These are phyloP conservation scores for Moesziomyces sp. DNA, from an alignment of 1,284 basidiomycete species.

Conservation along the genomic window DNA sequence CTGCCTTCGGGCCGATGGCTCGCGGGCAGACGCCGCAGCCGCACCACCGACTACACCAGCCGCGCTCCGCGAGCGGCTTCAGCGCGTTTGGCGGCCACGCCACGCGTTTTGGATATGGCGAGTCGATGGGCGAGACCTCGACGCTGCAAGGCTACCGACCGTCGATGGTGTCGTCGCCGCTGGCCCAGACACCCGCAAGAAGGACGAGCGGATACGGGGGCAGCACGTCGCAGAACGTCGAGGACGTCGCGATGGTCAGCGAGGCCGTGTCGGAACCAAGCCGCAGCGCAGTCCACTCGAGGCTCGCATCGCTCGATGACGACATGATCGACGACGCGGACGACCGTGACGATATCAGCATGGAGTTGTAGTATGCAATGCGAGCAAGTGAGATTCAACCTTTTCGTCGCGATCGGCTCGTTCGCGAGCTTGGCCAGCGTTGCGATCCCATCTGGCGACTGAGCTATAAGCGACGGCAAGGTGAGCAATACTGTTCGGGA, in stretches of 20 bases:
- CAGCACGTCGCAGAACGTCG: constrained; percentile 14
- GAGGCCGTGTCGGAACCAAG: constrained; percentile 17
- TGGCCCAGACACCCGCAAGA: constrained; percentile 35
- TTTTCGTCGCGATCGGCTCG: too few relatives aligned
- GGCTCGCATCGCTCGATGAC: constrained; percentile 23
- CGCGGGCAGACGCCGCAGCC: constrained; percentile 43
- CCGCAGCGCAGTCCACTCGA: constrained; percentile 14
- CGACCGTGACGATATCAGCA: constrained; percentile 33
- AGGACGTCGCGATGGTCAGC: constrained; percentile 34
- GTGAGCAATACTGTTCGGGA: too few relatives aligned
- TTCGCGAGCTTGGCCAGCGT: too few relatives aligned
- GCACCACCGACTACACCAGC: constrained; percentile 47
- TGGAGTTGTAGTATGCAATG: constrained; percentile 21
- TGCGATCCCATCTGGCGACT: too few relatives aligned
- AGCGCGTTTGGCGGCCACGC: constrained; percentile 20
- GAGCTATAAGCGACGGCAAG: too few relatives aligned
- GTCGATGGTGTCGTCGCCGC: constrained; percentile 41
- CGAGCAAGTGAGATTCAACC: too few relatives aligned
- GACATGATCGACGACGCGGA: constrained; percentile 25
- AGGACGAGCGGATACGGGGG: constrained; percentile 18
- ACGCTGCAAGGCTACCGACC: constrained; percentile 32
- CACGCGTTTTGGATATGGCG: constrained; percentile 29
- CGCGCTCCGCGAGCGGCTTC: constrained; percentile 42
- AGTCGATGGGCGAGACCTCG: constrained; percentile 42
- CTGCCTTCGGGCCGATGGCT: constrained; percentile 12